Conservation (phyloP, 257 asterid genomes). For the Capsicum chinense region DNA sequence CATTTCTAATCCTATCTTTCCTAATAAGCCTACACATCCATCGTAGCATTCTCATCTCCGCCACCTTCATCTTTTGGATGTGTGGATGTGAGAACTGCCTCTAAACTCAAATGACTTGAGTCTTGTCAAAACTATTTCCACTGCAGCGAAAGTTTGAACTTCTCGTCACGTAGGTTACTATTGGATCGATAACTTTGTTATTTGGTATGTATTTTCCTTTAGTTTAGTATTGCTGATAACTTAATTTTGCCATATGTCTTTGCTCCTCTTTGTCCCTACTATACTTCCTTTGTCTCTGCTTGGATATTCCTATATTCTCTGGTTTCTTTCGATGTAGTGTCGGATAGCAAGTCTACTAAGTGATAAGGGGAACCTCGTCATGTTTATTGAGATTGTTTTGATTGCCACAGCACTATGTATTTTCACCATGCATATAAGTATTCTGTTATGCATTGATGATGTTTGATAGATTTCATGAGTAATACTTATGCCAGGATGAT, state of each 20-base stretch:
- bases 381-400: neutral
- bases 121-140: neutral
- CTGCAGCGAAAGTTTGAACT: neutral
- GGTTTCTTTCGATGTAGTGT: neutral
- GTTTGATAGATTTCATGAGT: conserved; percentile 39
- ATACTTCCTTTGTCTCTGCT: neutral
- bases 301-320: neutral
- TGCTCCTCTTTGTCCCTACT: neutral
- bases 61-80: too few relatives aligned
- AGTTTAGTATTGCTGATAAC: neutral
- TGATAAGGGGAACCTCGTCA: neutral
- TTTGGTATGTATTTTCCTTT: neutral
- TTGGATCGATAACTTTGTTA: neutral
- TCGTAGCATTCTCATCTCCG: too few relatives aligned
- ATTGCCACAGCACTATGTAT: conserved; percentile 2
- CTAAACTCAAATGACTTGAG: neutral
- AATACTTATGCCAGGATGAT: conserved; percentile 75
- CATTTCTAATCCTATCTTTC: too few relatives aligned
- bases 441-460: conserved; percentile 27
- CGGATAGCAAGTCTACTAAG: neutral
- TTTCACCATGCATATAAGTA: conserved; percentile 17
- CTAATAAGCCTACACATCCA: too few relatives aligned
- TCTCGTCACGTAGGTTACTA: neutral
- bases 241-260: neutral
- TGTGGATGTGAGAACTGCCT: neutral